Evolutionary conservation across 352 stramenopile species (phyloP), one percentile per base, ranked within the genome.

Genomic region (Heterotrichella gracilis): DNA sequence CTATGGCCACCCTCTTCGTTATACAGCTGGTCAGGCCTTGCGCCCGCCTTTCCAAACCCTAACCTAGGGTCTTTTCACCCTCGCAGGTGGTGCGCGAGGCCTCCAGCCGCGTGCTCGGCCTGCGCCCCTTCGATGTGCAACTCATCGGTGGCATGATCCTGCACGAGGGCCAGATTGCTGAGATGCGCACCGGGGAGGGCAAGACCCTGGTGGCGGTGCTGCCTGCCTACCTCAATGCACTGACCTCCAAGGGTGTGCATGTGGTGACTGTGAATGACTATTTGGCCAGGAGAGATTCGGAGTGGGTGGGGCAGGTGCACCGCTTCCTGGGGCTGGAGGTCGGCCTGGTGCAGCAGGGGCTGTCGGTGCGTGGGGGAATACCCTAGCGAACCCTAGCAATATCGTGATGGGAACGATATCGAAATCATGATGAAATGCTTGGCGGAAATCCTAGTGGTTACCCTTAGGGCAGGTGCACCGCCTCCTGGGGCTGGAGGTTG

Each of bases 211-310:
- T 85, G 20, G 80, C 80, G 4, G 84, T 80, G 0, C 69, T 86
- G 23, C 82, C 82, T 2, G 75, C 73, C 21, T 85, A 85, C 67
- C 53, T 82, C 2, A 84, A 87, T 73, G 80, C 81, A 0, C 70
- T 87, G 20, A 76, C 72, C 0, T 76, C 78, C 3, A 73, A 80
- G 68, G 72, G 79, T 22, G 80, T 76, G 0, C 81, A 84, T 23
- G 75, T 89, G 0, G 77, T 89, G n/a, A 89, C 82, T n/a, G 81
- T 84, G 14, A 89, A 89, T 77, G 82, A 89, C 74, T 89, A 89
- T 71, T 74, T 89, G 32, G 82, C 82, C 2, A 75, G 80, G 40
- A 71, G 82, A 69, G 82, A 89, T 76, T 82, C 83, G 71, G 81
- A 87, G 68, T 83, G 79, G 23, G 85, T 87, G 79, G 81, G 81